Evolutionary conservation across 2,329 filamentous ascomycete genomes (phyloP), one percentile per base, ranked within the genome.

Genomic region (Exserohilum turcica): DNA sequence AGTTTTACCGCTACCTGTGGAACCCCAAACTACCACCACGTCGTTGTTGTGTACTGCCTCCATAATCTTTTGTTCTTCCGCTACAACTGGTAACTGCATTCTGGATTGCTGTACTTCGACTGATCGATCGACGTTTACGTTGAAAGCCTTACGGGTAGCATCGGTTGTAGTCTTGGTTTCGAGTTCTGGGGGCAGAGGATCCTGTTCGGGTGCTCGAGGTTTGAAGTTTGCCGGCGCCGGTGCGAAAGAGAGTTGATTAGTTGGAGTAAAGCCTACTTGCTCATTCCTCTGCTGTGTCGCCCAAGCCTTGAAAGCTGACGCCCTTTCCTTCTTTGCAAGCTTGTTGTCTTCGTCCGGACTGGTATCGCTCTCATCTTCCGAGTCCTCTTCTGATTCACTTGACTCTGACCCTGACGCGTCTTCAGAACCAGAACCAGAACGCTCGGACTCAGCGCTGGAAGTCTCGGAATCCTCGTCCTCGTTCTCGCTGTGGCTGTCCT

Each of bases 41-140:
- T 93, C 84, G 71, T 97, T 89, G 70, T 93, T 93, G 74, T 97
- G 89, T 43, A 99, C 91, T 1, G 92, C 92, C 75, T 99, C 94
- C 92, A 99, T 97, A 27, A 99, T 92, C 67, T 89, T 92, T 71
- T 99, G 94, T 74, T 99, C 94, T 73, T 97, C 92, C 1, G 90
- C 90, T 1, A 97, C 91, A 1, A 99, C 90, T 0, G 94, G 94
- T 13, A 99, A 81, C 50, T 89, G 85, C 40, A 95, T 74, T 10
- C 94, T 86, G 9, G 87, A 85, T 42, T 87, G 84, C 71, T 97
- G 91, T 18, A 97, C 89, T 15, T 89, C 87, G 5, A 86, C 77
- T 0, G 84, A 78, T 52, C 94, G 85, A 33, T 84, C 78, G 2
- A 97, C 86, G 1, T 84, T 74, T 1, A 97, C 87, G 56, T 86